These are phyloP conservation scores for Saccharomyces mikatae DNA, from an alignment of 805 yeast genomes.

Conservation along the genomic window DNA sequence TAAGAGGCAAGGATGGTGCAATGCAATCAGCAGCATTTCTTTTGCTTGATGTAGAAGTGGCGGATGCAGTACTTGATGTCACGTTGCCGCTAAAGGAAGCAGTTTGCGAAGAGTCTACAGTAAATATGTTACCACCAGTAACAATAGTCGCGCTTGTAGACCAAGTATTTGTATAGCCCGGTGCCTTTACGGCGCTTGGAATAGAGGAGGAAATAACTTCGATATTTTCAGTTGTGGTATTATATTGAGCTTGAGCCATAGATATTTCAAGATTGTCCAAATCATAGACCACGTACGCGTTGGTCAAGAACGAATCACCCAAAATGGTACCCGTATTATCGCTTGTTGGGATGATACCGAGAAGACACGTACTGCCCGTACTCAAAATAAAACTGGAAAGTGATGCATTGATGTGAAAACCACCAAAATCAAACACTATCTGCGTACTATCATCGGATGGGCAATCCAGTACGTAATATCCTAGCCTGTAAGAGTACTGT, in stretches of 20 bases:
- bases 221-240: conserved; percentile 12
- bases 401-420: conserved; percentile 46
- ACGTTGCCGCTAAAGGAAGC: background rate
- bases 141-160: conserved; percentile 18
- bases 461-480: conserved; percentile 41
- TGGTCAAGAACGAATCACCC: conserved; percentile 51
- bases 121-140: conserved; percentile 26
- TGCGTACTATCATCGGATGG: conserved; percentile 24
- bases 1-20: conserved; percentile 3
- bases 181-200: conserved; percentile 44
- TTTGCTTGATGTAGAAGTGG: background rate
- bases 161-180: conserved; percentile 41
- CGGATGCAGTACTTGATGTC: background rate
- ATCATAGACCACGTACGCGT: conserved; percentile 59
- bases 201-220: conserved; percentile 24
- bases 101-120: conserved; percentile 5
- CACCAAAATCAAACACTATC: conserved; percentile 48
- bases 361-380: conserved; percentile 31
- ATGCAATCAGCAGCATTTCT: conserved; percentile 2
- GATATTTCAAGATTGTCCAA: conserved; percentile 50
- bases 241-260: conserved; percentile 40
- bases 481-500: conserved; percentile 31
- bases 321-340: conserved; percentile 30
- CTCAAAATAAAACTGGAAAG: conserved; percentile 28
- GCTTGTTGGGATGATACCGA: conserved; percentile 32